Percentiles rank a stretch among this genome's conserved stretches.
Conservation (phyloP, 2,329 filamentous ascomycete genomes). For the Thyridium curvatum region DNA sequence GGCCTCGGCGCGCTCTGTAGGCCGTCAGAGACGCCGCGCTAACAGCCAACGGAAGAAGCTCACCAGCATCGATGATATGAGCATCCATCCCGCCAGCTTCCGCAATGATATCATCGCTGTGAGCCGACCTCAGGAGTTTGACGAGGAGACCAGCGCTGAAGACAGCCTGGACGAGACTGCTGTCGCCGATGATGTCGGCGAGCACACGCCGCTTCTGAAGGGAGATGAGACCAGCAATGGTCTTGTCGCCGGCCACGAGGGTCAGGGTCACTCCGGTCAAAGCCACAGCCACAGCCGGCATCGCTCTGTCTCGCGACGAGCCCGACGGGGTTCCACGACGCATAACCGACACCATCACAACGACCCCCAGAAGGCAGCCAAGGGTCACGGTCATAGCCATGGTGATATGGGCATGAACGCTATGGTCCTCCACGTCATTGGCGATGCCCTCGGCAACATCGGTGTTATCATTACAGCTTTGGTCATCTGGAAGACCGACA, state of each 20-base stretch:
- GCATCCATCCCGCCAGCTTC: conserved; percentile 84
- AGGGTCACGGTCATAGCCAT: conserved; percentile 69
- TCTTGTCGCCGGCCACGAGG: conserved; percentile 19
- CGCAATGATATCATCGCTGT: conserved; percentile 71
- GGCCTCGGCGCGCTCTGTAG: conserved; percentile 20
- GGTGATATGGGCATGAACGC: conserved; percentile 93
- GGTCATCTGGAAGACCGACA: conserved; percentile 86
- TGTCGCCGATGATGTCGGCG: neutral
- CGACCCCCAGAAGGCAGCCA: conserved; percentile 58
- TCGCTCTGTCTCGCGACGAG: conserved; percentile 14
- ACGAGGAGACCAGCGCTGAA: conserved; percentile 38
- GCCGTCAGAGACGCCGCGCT: conserved; percentile 37
- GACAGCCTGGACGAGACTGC: conserved; percentile 31
- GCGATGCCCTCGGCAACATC: conserved; percentile 80
- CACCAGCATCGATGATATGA: conserved; percentile 64
- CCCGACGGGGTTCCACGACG: conserved; percentile 42
- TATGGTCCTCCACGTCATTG: conserved; percentile 70
- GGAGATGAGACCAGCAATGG: conserved; percentile 8
- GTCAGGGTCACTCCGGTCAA: conserved; percentile 13
- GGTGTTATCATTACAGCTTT: conserved; percentile 79
- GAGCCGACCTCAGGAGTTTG: conserved; percentile 53
- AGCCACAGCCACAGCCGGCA: too few relatives aligned
- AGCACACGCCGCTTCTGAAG: conserved; percentile 30
- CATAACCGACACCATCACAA: conserved; percentile 68
- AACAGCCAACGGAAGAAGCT: conserved; percentile 51